These are phyloP conservation scores for Ceratocystis diversiconidia DNA, from an alignment of 2,329 filamentous ascomycete genomes.

Conservation along the genomic window DNA sequence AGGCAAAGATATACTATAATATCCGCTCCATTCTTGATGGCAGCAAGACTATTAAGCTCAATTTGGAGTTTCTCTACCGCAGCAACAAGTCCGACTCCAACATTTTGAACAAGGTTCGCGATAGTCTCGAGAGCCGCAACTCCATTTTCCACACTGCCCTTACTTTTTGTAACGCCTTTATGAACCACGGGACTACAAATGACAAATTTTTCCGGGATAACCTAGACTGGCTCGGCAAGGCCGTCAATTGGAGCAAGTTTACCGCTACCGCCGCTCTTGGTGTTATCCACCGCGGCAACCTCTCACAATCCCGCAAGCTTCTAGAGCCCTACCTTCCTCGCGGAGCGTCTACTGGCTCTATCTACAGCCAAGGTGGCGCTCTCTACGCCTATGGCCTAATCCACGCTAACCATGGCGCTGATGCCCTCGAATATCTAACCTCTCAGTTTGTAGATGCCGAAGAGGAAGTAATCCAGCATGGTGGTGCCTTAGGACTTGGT, in stretches of 20 bases:
- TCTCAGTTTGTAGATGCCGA: conserved; percentile 60
- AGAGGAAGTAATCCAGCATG: conserved; percentile 92
- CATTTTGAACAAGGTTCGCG: conserved; percentile 90
- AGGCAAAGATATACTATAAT: conserved; percentile 44
- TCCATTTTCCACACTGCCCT: conserved; percentile 98
- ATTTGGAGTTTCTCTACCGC: conserved; percentile 89
- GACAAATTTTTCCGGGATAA: conserved; percentile 99
- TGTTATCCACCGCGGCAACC: conserved; percentile 90
- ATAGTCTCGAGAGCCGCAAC: conserved; percentile 88
- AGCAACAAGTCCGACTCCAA: conserved; percentile 87
- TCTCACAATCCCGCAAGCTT: conserved; percentile 83
- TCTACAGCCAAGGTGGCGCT: conserved; percentile 91
- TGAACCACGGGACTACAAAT: conserved; percentile 96
- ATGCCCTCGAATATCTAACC: conserved; percentile 68
- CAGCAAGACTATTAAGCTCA: conserved; percentile 84
- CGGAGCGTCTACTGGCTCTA: conserved; percentile 63
- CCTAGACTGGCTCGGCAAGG: conserved; percentile 93
- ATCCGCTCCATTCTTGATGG: conserved; percentile 64
- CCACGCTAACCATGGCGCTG: conserved; percentile 91
- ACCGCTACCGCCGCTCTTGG: conserved; percentile 91
- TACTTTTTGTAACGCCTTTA: conserved; percentile 95
- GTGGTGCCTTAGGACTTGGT: conserved; percentile 84
- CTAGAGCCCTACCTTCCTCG: conserved; percentile 86
- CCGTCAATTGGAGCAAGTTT: conserved; percentile 99
- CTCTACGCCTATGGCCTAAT: conserved; percentile 92